Evolutionary conservation across 192 early-diverging fungal genomes (phyloP), one percentile per base, ranked within the genome.

Genomic region (Dissophora ornata): DNA sequence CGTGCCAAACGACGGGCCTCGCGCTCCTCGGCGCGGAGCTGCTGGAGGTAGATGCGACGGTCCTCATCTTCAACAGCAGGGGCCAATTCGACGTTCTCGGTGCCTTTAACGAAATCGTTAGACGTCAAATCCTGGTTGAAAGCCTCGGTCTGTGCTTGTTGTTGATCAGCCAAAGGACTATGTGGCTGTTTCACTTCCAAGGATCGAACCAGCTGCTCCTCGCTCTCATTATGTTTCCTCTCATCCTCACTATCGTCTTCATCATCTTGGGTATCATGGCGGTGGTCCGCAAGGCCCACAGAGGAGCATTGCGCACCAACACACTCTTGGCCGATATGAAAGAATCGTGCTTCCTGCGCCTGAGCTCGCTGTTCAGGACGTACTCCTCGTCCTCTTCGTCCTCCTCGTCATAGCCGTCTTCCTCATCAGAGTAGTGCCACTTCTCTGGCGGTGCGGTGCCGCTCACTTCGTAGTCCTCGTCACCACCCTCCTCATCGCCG

Each of bases 321-420:
- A 62, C 53, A n/a, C 63, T 67, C 64, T 77, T 77, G 44, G 73
- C 73, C 7, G 73, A 77, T 64, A 77, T 77, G 40, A 77, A 77
- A 0, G 64, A 67, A 36, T 77, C 73, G 40, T 77, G 73, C 45
- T 62, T 67, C 29, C 53, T 57, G 29, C 69, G 42, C 34, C 68
- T 70, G 50, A 58, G 49, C 29, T 59, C 56, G 0, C 57, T 57
- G 21, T 51, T 30, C 15, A 18, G 9, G 10, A 45, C 26, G 21
- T 42, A 40, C 47, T 32, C 57, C 24, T 69, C 67, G 12, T 68
- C 66, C 10, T 69, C 48, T 1, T 67, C 57, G n/a, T n/a, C n/a
- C n/a, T n/a, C n/a, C n/a, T n/a, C n/a, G 2, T 75, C 62, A 0
- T 77, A 64, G 13, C 61, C 62, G 22, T 60, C 67, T 0, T 59